These are phyloP conservation scores for Plantago major DNA, from an alignment of 257 asterid species.

Conservation along the genomic window DNA sequence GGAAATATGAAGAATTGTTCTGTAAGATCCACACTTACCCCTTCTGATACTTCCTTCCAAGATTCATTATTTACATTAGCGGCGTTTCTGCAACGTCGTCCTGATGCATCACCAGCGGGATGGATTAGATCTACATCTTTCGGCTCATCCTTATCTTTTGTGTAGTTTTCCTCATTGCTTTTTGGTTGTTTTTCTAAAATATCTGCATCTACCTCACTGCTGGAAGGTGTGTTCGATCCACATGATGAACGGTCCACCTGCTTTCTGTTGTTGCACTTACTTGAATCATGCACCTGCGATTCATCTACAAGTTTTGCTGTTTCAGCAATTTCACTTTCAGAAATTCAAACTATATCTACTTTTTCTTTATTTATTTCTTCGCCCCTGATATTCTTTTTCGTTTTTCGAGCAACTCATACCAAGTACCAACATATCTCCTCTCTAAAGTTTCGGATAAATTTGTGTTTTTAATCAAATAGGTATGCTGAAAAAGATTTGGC, in stretches of 20 bases:
- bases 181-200: slow-evolving; percentile 51
- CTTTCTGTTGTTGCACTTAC: slow-evolving; percentile 54
- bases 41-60: slow-evolving; percentile 94
- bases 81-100: slow-evolving; percentile 63
- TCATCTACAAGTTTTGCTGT: slow-evolving; percentile 32
- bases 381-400: background rate
- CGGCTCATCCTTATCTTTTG: slow-evolving; percentile 38
- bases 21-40: slow-evolving; percentile 38
- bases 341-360: background rate
- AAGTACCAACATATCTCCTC: no score
- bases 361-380: background rate
- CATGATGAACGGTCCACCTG: slow-evolving; percentile 93
- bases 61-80: slow-evolving; percentile 43
- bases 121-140: slow-evolving; percentile 43
- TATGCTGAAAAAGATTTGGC: background rate
- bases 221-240: slow-evolving; percentile 96
- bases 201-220: slow-evolving; percentile 90
- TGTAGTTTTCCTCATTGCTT: slow-evolving; percentile 46
- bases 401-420: no score
- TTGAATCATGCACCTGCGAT: slow-evolving; percentile 38
- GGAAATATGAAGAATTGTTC: background rate
- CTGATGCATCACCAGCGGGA: slow-evolving; percentile 42
- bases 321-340: slow-evolving; percentile 17
- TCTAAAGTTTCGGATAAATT: no score
- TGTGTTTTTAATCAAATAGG: background rate